A percentile compares a stretch with the other conserved stretches of the same genome.
phyloP scores from a whole-genome alignment of 2,329 filamentous ascomycete genomes.

The Plenodomus biglobosus region DNA sequence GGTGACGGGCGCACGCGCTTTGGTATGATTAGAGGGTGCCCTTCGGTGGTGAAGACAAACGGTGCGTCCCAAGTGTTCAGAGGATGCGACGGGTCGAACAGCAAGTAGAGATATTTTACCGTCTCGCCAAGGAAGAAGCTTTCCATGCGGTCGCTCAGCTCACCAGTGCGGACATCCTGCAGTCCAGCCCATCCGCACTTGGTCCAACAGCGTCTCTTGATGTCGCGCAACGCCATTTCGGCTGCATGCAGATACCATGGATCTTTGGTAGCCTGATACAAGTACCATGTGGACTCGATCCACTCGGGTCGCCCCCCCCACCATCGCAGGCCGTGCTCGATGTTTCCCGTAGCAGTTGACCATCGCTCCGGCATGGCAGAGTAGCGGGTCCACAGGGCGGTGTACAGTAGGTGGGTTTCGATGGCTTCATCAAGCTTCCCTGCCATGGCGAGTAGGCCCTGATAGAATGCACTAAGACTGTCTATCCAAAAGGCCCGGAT shows the following conservation, averaged over 20 bases:
- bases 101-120: conserved; percentile 89
- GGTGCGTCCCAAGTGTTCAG: conserved; percentile 83
- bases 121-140: conserved; percentile 98
- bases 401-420: conserved; percentile 85
- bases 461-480: conserved; percentile 92
- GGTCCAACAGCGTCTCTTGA: conserved; percentile 84
- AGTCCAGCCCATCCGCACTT: conserved; percentile 92
- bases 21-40: conserved; percentile 87
- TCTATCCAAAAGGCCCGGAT: conserved; percentile 93
- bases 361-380: conserved; percentile 92
- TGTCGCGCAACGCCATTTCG: conserved; percentile 91
- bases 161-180: conserved; percentile 62
- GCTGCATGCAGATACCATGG: conserved; percentile 96
- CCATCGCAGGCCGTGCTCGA: conserved; percentile 87
- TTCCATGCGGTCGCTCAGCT: conserved; percentile 94
- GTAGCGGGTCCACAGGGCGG: conserved; percentile 92
- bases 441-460: conserved; percentile 80
- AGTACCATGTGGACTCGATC: conserved; percentile 92
- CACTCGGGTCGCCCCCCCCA: conserved; percentile 96
- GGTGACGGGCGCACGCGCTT: conserved; percentile 33
- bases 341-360: conserved; percentile 79
- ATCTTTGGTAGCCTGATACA: conserved; percentile 91
- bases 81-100: conserved; percentile 84
- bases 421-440: conserved; percentile 91
- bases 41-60: conserved; percentile 94